Evolutionary conservation across 306 rosid species (phyloP).

Genomic region (Delonix regia): DNA sequence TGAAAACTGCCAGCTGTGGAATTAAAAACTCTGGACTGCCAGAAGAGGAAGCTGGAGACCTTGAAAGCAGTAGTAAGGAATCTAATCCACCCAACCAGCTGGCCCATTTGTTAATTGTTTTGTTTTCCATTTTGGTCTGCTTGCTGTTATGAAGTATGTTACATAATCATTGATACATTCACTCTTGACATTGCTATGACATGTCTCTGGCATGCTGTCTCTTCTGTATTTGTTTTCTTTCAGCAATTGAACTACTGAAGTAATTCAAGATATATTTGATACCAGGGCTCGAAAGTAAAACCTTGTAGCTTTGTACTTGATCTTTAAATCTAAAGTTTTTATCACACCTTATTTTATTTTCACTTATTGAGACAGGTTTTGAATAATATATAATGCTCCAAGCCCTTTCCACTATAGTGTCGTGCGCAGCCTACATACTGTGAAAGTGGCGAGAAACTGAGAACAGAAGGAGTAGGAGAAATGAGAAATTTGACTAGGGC

Average conservation of each 20-base stretch:
- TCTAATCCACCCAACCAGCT: conserved; percentile 30
- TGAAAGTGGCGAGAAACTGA: neutral
- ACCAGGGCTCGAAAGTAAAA: neutral
- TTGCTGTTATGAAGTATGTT: conserved; percentile 20
- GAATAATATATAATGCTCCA: neutral
- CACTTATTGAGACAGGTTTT: neutral
- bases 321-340: neutral
- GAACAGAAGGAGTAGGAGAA: neutral
- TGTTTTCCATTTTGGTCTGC: conserved; percentile 26
- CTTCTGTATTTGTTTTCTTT: neutral
- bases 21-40: conserved; percentile 76
- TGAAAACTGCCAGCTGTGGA: conserved; percentile 87
- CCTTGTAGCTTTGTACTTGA: neutral
- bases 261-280: too few species aligned
- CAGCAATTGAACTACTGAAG: neutral
- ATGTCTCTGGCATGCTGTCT: neutral
- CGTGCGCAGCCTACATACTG: neutral
- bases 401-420: neutral
- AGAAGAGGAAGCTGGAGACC: conserved; percentile 78
- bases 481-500: neutral
- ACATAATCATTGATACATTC: conserved; percentile 9
- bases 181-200: conserved; percentile 25
- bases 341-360: neutral
- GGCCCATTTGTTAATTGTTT: conserved; percentile 25
- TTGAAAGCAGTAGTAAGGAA: conserved; percentile 75